A percentile compares a stretch with the other conserved stretches of the same genome.
phyloP scores from a whole-genome alignment of 345 rosid genomes.

The Moringa oleifera region DNA sequence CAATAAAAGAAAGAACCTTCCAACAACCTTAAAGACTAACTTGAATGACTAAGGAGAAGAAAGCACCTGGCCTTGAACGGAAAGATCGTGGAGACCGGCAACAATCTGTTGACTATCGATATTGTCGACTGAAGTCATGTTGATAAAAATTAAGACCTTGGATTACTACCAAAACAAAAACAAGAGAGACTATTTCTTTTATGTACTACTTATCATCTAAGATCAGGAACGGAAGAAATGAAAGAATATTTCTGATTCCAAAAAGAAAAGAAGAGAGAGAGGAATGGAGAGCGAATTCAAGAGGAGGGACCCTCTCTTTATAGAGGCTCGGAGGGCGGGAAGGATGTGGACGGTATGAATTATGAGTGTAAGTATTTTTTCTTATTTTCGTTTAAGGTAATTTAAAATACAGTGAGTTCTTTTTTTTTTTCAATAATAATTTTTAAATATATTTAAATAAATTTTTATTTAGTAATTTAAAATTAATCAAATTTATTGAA shows the following conservation, averaged over 20 bases:
- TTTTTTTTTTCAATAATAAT: too few relatives aligned
- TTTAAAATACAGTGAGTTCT: too few relatives aligned
- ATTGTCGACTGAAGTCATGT: conserved; percentile 29
- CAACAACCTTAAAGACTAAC: too few relatives aligned
- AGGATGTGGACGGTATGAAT: too few relatives aligned
- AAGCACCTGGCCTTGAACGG: conserved; percentile 24
- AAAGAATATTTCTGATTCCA: conserved; percentile 19
- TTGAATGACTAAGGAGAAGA: conserved; percentile 1
- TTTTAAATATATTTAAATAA: too few relatives aligned
- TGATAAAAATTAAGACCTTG: neutral
- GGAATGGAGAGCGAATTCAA: too few relatives aligned
- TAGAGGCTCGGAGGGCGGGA: too few relatives aligned
- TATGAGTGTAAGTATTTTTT: too few relatives aligned
- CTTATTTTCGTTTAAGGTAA: too few relatives aligned
- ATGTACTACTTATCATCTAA: neutral
- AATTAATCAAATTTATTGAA: too few relatives aligned
- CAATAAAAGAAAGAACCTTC: neutral
- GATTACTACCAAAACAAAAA: neutral
- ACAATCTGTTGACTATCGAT: conserved; percentile 23
- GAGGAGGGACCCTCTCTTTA: neutral
- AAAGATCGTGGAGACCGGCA: conserved; percentile 10
- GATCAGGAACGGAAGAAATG: neutral
- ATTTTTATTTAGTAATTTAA: too few relatives aligned
- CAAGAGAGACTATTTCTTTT: too few relatives aligned
- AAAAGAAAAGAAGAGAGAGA: conserved; percentile 3